Evolutionary conservation across 306 rosid species (phyloP).

Genomic region (Casuarina glauca): DNA sequence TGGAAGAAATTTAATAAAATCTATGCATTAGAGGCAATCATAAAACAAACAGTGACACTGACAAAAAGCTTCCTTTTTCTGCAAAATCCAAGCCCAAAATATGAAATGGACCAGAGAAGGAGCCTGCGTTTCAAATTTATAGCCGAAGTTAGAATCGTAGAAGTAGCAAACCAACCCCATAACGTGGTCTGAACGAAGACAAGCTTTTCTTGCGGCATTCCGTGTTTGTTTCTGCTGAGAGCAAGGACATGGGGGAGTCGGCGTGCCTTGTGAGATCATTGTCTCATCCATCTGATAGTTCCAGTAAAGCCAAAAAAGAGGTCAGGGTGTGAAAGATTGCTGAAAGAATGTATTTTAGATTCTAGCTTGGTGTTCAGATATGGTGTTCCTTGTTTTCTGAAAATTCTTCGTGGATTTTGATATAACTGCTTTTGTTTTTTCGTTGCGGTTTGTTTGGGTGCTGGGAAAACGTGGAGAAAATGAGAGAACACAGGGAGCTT

Average conservation of each 20-base stretch:
- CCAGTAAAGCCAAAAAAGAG: constrained; percentile 44
- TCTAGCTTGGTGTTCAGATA: constrained; percentile 10
- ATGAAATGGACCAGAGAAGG: constrained; percentile 30
- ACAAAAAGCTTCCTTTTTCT: constrained; percentile 2
- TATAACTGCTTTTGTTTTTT: not conserved
- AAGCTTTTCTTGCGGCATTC: not conserved
- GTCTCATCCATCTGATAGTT: constrained; percentile 51
- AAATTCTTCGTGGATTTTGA: constrained; percentile 19
- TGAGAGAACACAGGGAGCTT: not conserved
- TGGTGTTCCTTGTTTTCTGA: not conserved
- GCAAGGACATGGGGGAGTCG: constrained; percentile 51
- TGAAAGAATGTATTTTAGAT: not conserved
- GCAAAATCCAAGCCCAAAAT: not conserved
- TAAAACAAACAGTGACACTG: not conserved
- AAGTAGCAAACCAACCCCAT: not conserved
- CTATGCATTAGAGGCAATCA: not conserved
- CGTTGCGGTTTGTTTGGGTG: constrained; percentile 29
- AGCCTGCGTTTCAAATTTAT: constrained; percentile 28
- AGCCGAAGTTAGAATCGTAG: not conserved
- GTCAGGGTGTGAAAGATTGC: constrained; percentile 30
- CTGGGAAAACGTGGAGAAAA: constrained; percentile 19
- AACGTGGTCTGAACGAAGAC: not conserved
- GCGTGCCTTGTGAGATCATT: constrained; percentile 61
- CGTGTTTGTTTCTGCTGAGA: not conserved
- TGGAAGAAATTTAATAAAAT: not conserved